Conservation (phyloP, 495 filamentous ascomycete species). For the Jackrogersella minutella region DNA sequence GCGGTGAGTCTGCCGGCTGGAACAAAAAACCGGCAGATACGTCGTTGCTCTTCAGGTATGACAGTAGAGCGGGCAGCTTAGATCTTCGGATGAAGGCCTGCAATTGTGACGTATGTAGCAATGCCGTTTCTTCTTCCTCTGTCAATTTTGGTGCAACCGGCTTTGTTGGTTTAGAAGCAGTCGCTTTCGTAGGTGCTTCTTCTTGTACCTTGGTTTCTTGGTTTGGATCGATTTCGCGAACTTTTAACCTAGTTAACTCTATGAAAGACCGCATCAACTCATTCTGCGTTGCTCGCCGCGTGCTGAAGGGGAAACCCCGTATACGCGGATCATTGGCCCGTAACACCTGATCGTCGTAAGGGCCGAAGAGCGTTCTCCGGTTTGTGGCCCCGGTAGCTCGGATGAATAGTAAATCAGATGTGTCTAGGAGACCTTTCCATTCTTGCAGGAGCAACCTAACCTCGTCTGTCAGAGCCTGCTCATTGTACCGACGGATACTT, state of each 20-base stretch:
- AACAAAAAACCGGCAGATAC: slow-evolving; percentile 76
- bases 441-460: slow-evolving; percentile 78
- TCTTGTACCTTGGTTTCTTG: slow-evolving; percentile 61
- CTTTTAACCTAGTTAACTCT: slow-evolving; percentile 88
- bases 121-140: slow-evolving; percentile 81
- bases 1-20: slow-evolving; percentile 68
- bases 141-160: slow-evolving; percentile 65
- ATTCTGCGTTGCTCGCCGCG: slow-evolving; percentile 89
- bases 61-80: slow-evolving; percentile 84
- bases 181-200: slow-evolving; percentile 48
- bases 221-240: slow-evolving; percentile 69
- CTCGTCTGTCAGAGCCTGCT: slow-evolving; percentile 83
- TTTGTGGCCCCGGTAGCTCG: slow-evolving; percentile 89
- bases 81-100: slow-evolving; percentile 88
- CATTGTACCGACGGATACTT: slow-evolving; percentile 89
- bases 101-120: slow-evolving; percentile 85
- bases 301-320: slow-evolving; percentile 92
- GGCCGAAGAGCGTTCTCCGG: slow-evolving; percentile 82
- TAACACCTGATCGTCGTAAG: slow-evolving; percentile 87
- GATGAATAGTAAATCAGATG: slow-evolving; percentile 83
- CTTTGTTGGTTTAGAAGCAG: slow-evolving; percentile 53
- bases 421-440: slow-evolving; percentile 86
- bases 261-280: slow-evolving; percentile 94
- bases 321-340: slow-evolving; percentile 83
- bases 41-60: slow-evolving; percentile 78